Base-by-base conservation (phyloP, 495 filamentous ascomycete genomes). In the Pseudoneurospora amorphoporcata region DNA sequence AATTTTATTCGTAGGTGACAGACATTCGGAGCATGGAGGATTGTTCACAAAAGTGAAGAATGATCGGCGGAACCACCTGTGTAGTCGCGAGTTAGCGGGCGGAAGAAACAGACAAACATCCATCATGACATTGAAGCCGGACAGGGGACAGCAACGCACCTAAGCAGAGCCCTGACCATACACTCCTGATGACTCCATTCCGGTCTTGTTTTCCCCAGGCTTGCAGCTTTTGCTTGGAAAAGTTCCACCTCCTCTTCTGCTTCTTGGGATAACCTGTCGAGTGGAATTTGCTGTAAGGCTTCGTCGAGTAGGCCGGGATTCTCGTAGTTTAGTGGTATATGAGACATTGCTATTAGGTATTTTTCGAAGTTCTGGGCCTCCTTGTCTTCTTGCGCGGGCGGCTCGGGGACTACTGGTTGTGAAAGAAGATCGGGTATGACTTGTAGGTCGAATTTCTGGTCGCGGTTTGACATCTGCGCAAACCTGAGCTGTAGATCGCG, bases 181-280 rank as follows among this genome's bases (percentile, higher is more conserved):
- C 95, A 99, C 84, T 99, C 95, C 81, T 98, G 96, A 77, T 98
- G 97, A 16, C 94, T 94, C 96, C 96, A 99, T 87, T 95, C 92
- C 17, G 95, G 88, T 76, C 91, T 92, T 72, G 88, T 88, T 68
- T 90, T 87, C 3, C 91, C 92, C 78, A 97, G 87, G 75, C 92
- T 95, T 76, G 90, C 91, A 10, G 95, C 95, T 79, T 95, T 88
- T 1, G 94, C 95, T 75, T 91, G 88, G 72, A 97, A 83, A 45
- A 98, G 90, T 75, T 97, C 91, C 70, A 87, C 89, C 79, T 98
- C 94, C 76, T 98, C 94, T 78, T 98, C 94, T 43, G 95, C 95
- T 77, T 98, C 94, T 68, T 90, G 87, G 80, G 98, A 98, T 77
- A 99, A 90, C 74, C 91, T 89, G 76, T 97, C 93, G n/a, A 98